These are phyloP conservation scores for Discostella pseudostelligera DNA, from an alignment of 108 stramenopile genomes.

Conservation along the genomic window DNA sequence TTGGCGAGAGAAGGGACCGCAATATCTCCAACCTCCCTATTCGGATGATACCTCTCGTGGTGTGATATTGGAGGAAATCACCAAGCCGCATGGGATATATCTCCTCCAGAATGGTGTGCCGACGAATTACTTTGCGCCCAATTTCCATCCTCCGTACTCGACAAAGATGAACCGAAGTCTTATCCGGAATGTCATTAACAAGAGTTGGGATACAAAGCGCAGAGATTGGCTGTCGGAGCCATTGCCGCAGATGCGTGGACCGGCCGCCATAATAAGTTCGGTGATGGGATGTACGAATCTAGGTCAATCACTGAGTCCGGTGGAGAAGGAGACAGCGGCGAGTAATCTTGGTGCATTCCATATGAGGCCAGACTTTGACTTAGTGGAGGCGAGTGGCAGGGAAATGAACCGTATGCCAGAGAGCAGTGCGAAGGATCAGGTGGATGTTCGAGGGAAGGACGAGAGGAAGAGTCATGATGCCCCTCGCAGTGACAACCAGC, in stretches of 20 bases:
- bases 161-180: constrained; percentile 82
- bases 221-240: constrained; percentile 83
- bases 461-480: background rate
- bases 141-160: constrained; percentile 87
- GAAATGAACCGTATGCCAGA: background rate
- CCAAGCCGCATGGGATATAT: constrained; percentile 84
- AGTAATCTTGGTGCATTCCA: constrained; percentile 4
- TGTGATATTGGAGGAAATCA: constrained; percentile 74
- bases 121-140: constrained; percentile 89
- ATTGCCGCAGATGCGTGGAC: constrained; percentile 63
- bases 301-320: constrained; percentile 35
- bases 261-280: constrained; percentile 53
- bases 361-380: constrained; percentile 24
- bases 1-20: constrained; percentile 87
- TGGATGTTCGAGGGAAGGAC: background rate
- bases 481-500: background rate
- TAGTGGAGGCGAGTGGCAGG: constrained; percentile 4
- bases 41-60: constrained; percentile 53
- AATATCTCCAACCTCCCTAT: constrained; percentile 76
- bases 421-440: background rate
- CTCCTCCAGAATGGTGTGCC: constrained; percentile 76
- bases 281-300: constrained; percentile 71
- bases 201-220: constrained; percentile 81
- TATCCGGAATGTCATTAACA: constrained; percentile 70
- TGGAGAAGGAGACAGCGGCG: constrained; percentile 11